Evolutionary conservation across 306 rosid genomes (phyloP).

Genomic region (Citrullus colocynthis): DNA sequence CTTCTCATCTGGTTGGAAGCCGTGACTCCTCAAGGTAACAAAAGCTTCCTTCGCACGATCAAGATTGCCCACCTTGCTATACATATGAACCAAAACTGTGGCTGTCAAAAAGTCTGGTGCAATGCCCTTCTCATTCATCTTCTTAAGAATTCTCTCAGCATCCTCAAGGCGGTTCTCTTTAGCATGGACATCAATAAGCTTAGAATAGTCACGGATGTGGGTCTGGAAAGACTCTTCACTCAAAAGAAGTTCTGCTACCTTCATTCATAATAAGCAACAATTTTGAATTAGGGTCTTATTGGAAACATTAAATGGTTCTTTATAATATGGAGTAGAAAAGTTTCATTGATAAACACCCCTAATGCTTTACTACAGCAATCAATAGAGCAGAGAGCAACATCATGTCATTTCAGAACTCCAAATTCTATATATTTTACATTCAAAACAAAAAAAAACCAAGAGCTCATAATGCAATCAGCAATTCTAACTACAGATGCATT

Average conservation of each 20-base stretch:
- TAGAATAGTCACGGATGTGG: conserved; percentile 51
- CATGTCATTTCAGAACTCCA: not conserved
- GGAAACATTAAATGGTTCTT: not conserved
- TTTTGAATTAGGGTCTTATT: not conserved
- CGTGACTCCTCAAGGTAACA: conserved; percentile 41
- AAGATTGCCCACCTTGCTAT: conserved; percentile 62
- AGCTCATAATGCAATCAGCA: not conserved
- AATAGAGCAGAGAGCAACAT: not conserved
- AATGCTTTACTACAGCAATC: not conserved
- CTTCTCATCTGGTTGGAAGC: conserved; percentile 57
- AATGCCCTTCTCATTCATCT: conserved; percentile 56
- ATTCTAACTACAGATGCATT: not conserved
- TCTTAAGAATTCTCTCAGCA: conserved; percentile 60
- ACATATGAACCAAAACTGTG: conserved; percentile 55
- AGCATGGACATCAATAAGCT: conserved; percentile 58
- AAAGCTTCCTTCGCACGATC: conserved; percentile 51
- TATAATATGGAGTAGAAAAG: not conserved
- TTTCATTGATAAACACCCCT: not conserved
- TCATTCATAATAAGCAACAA: conserved; percentile 6
- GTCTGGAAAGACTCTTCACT: conserved; percentile 69
- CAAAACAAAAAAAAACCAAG: not conserved
- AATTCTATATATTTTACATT: not conserved
- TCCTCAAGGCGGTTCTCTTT: conserved; percentile 47
- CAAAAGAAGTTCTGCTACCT: conserved; percentile 73
- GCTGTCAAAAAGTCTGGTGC: conserved; percentile 40